Percentiles rank a stretch among this genome's conserved stretches.
Evolutionary conservation across 352 stramenopile species (phyloP).

Genomic region (Pythium apleroticum): DNA sequence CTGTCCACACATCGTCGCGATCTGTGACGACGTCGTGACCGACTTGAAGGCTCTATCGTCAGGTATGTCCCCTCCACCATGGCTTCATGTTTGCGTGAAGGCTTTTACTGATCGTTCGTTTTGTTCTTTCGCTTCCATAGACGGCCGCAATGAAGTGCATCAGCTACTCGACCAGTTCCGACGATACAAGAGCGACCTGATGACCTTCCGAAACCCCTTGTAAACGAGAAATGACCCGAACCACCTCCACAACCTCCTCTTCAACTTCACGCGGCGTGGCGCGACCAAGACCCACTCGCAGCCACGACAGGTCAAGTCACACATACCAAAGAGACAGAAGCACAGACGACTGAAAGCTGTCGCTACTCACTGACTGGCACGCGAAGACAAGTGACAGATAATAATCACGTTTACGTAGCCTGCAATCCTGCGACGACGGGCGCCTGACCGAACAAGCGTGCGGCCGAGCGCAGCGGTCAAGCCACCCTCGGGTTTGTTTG

Average conservation of each 20-base stretch:
- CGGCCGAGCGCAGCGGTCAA: background rate
- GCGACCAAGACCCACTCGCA: slow-evolving; percentile 2
- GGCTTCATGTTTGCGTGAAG: background rate
- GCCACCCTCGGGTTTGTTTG: background rate
- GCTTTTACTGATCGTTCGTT: background rate
- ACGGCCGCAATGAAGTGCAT: slow-evolving; percentile 56
- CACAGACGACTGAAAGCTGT: slow-evolving; percentile 6
- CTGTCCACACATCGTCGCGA: slow-evolving; percentile 74
- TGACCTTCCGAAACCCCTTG: slow-evolving; percentile 71
- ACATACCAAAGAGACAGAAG: background rate
- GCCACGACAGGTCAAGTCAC: background rate
- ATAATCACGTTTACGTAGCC: slow-evolving; percentile 33
- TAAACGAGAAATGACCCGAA: slow-evolving; percentile 32
- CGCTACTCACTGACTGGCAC: background rate
- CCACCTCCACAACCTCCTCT: background rate
- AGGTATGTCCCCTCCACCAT: slow-evolving; percentile 36
- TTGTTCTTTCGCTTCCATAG: slow-evolving; percentile 30
- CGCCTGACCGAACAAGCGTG: background rate
- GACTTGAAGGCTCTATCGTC: slow-evolving; percentile 76
- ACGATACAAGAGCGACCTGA: slow-evolving; percentile 67
- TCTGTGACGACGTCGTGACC: slow-evolving; percentile 79
- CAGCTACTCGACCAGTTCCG: slow-evolving; percentile 73
- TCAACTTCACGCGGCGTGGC: background rate
- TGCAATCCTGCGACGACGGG: slow-evolving; percentile 10
- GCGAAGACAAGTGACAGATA: slow-evolving; percentile 26